Evolutionary conservation across 164 flowering plant species (phyloP).

Genomic region (Nymphaea colorata): DNA sequence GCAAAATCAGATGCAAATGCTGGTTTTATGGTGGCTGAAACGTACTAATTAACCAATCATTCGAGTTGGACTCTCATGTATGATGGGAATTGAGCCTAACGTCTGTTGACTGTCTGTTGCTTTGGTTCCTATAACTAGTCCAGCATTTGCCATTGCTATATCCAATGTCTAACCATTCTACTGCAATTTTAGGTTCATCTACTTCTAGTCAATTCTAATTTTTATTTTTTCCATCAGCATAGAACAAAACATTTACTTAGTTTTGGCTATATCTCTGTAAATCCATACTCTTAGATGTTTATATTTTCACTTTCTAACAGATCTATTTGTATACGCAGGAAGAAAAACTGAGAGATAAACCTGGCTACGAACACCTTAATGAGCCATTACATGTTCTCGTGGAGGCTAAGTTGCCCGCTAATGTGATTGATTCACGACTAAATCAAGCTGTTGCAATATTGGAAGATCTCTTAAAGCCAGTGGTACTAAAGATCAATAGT

Average conservation of each 20-base stretch:
- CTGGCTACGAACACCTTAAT: slow-evolving; percentile 83
- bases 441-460: slow-evolving; percentile 52
- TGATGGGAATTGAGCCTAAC: background rate
- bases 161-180: no score
- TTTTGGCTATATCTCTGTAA: background rate
- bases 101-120: no score
- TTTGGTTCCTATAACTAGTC: no score
- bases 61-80: background rate
- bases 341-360: slow-evolving; percentile 66
- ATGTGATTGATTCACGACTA: slow-evolving; percentile 48
- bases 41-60: no score
- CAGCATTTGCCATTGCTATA: no score
- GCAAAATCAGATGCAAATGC: no score
- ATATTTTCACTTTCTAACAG: background rate
- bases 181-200: background rate
- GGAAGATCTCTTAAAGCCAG: slow-evolving; percentile 69
- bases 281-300: background rate
- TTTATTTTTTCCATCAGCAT: no score
- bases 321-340: slow-evolving; percentile 29
- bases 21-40: no score
- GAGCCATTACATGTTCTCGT: slow-evolving; percentile 71
- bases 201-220: background rate
- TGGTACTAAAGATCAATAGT: slow-evolving; percentile 27
- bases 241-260: no score
- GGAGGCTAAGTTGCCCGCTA: slow-evolving; percentile 80